A percentile compares a stretch with the other conserved stretches of the same genome.
These are phyloP conservation scores for Lophiotrema nucula DNA, from an alignment of 495 filamentous ascomycete species.

Conservation along the genomic window DNA sequence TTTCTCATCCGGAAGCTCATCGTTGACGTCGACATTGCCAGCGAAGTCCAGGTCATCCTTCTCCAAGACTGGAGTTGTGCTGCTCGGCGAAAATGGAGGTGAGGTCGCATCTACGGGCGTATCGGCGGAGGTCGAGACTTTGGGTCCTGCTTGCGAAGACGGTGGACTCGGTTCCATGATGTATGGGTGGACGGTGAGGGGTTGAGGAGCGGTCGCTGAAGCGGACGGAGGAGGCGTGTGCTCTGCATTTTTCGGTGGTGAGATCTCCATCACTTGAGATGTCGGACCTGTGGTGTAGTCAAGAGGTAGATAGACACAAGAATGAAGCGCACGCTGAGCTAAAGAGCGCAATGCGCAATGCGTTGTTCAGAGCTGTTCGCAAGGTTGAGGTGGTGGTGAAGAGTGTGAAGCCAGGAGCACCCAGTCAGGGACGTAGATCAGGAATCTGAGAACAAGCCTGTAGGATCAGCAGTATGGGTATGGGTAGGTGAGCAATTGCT, in stretches of 20 bases:
- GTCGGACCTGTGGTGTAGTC: no score
- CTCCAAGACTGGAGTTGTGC: slow-evolving; percentile 24
- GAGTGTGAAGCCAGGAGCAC: no score
- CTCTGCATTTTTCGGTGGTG: not conserved
- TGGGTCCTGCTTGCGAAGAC: slow-evolving; percentile 7
- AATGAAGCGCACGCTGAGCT: no score
- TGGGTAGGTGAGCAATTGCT: no score
- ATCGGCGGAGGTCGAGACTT: slow-evolving; percentile 15
- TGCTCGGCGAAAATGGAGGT: slow-evolving; percentile 19
- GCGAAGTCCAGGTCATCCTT: slow-evolving; percentile 28
- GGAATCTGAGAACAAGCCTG: no score
- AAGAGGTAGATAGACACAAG: no score
- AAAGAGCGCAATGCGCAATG: no score
- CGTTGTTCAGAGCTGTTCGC: no score
- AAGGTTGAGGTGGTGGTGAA: no score
- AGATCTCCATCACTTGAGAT: not conserved
- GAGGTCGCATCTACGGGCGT: not conserved
- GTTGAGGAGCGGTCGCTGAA: not conserved
- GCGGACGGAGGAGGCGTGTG: not conserved
- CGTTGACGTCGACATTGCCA: slow-evolving; percentile 31
- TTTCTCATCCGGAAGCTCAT: slow-evolving; percentile 27
- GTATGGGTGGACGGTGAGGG: not conserved
- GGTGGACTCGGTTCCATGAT: slow-evolving; percentile 1
- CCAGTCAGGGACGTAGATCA: no score
- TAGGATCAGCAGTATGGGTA: no score